phyloP scores from a whole-genome alignment of 495 filamentous ascomycete genomes.

The Aspergillus homomorphus region DNA sequence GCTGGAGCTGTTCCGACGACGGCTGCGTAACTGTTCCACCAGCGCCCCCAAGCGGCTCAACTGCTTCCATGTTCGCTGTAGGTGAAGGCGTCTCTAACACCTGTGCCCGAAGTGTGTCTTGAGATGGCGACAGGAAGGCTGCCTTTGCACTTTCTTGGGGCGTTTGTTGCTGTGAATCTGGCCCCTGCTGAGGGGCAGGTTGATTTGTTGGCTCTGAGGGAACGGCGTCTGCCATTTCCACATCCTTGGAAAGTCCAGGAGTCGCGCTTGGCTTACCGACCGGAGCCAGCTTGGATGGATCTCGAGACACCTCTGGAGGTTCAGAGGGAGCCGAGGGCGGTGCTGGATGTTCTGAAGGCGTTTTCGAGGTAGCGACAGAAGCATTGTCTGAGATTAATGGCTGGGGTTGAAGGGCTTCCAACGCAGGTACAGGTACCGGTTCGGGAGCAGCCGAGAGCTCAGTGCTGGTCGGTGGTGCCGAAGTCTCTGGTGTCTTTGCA shows the following conservation, averaged over 20 bases:
- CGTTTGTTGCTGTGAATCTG: constrained; percentile 4
- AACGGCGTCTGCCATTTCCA: constrained; percentile 22
- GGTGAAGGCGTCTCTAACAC: constrained; percentile 1
- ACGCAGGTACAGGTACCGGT: constrained; percentile 6
- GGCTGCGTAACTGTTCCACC: background rate
- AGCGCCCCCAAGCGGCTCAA: constrained; percentile 4
- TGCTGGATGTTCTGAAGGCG: constrained; percentile 12
- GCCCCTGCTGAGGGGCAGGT: background rate
- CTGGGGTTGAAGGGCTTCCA: constrained; percentile 8
- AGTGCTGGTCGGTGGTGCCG: constrained; percentile 23
- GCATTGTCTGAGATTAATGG: constrained; percentile 30
- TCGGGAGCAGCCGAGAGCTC: constrained; percentile 24
- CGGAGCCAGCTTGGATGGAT: constrained; percentile 2
- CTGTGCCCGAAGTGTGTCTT: constrained; percentile 4
- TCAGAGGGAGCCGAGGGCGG: constrained; percentile 14
- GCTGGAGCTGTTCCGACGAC: background rate
- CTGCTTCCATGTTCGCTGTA: background rate
- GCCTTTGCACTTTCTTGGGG: constrained; percentile 5
- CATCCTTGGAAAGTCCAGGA: constrained; percentile 28
- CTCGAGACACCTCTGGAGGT: constrained; percentile 4
- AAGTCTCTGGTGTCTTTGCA: constrained; percentile 46
- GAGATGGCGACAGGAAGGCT: background rate
- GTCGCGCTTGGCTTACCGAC: constrained; percentile 11
- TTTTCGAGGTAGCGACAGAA: constrained; percentile 19
- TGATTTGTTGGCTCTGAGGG: background rate